These are phyloP conservation scores for Eremomyces bilateralis DNA, from an alignment of 495 filamentous ascomycete species.

Conservation along the genomic window DNA sequence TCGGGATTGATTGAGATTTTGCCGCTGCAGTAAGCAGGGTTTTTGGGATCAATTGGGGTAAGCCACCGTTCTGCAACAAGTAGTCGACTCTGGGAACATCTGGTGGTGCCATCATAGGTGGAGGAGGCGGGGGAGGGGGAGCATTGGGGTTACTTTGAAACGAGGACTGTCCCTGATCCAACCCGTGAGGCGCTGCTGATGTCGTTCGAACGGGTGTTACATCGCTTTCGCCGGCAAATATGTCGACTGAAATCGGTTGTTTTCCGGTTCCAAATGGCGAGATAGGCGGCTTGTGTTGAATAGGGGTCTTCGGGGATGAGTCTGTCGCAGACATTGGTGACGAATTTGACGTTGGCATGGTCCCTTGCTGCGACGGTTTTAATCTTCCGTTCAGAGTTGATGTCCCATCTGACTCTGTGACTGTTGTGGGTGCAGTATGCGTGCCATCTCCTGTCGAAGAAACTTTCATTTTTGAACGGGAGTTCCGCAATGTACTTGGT, in stretches of 20 bases:
- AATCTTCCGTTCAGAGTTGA: neutral
- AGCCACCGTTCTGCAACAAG: conserved; percentile 64
- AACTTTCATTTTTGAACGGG: too few species aligned
- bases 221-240: too few species aligned
- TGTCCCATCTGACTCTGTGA: conserved; percentile 15
- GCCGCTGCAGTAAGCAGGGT: conserved; percentile 32
- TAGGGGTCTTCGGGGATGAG: conserved; percentile 2
- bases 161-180: too few species aligned
- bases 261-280: too few species aligned
- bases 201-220: too few species aligned
- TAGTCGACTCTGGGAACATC: conserved; percentile 73
- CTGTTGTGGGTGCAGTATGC: too few species aligned
- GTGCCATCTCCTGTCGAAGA: too few species aligned
- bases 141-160: too few species aligned
- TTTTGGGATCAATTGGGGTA: conserved; percentile 41
- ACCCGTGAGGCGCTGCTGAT: too few species aligned
- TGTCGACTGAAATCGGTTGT: too few species aligned
- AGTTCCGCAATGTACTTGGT: too few species aligned
- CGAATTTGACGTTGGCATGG: neutral
- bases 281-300: neutral
- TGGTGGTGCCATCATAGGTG: conserved; percentile 45
- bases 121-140: conserved; percentile 52
- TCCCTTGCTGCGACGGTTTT: too few species aligned
- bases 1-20: conserved; percentile 9
- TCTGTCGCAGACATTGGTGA: neutral